phyloP scores from a whole-genome alignment of 345 rosid species.

The Gossypioides kirkii region DNA sequence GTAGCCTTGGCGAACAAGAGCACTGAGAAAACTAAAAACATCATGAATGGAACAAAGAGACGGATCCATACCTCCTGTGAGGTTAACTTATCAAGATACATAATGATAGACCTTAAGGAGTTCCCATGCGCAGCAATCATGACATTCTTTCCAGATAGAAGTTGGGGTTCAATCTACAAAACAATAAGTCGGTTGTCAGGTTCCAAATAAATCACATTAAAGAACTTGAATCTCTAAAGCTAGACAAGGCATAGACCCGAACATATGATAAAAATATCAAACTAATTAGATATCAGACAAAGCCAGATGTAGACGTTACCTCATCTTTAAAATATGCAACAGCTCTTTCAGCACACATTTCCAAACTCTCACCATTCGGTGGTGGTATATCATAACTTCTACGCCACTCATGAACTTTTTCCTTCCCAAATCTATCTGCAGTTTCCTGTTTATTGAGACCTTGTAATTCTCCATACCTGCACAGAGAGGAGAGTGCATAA shows the following conservation, averaged over 20 bases:
- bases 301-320: conserved; percentile 23
- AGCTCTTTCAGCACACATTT: conserved; percentile 98
- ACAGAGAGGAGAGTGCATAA: conserved; percentile 12
- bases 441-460: conserved; percentile 97
- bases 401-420: conserved; percentile 95
- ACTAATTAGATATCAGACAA: conserved; percentile 1
- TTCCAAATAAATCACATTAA: conserved; percentile 3
- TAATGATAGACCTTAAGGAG: conserved; percentile 85
- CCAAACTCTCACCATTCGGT: conserved; percentile 96
- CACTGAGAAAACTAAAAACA: background rate
- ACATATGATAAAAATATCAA: background rate
- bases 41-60: background rate
- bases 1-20: background rate
- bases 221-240: background rate
- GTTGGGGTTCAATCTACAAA: conserved; percentile 82
- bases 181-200: conserved; percentile 12
- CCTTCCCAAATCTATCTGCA: conserved; percentile 85
- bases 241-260: background rate
- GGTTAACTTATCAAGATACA: conserved; percentile 94
- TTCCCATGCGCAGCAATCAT: conserved; percentile 98
- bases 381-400: conserved; percentile 93
- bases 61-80: conserved; percentile 74
- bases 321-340: conserved; percentile 59
- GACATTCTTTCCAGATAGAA: conserved; percentile 69
- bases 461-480: conserved; percentile 91